These are phyloP conservation scores for Xylariaceae sp. DNA, from an alignment of 2,329 filamentous ascomycete species.

Conservation along the genomic window DNA sequence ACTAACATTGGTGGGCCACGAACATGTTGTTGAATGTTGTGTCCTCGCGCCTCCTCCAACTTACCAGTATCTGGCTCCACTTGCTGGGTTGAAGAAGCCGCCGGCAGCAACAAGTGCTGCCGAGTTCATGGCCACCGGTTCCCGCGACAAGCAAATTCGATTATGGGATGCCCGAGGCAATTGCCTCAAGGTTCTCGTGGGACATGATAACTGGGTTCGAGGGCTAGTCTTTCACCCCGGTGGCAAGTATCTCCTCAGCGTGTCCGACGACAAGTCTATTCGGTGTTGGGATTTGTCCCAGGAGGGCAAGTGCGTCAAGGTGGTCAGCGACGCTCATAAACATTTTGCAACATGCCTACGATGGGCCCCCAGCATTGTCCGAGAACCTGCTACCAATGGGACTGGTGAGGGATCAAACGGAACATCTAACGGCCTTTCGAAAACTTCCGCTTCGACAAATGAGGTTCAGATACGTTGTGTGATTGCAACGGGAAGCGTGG, in stretches of 20 bases:
- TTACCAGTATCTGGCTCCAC: slow-evolving; percentile 69
- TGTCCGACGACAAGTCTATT: slow-evolving; percentile 85
- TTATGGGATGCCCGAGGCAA: slow-evolving; percentile 85
- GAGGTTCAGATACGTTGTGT: no score
- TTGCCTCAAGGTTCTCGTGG: slow-evolving; percentile 75
- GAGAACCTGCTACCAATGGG: slow-evolving; percentile 45
- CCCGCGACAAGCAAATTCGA: slow-evolving; percentile 84
- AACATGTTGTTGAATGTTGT: slow-evolving; percentile 82
- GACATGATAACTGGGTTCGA: slow-evolving; percentile 94
- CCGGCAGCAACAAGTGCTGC: slow-evolving; percentile 69
- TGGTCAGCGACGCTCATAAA: slow-evolving; percentile 69
- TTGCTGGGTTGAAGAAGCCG: slow-evolving; percentile 80
- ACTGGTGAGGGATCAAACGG: no score
- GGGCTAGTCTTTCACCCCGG: slow-evolving; percentile 84
- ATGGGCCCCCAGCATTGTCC: slow-evolving; percentile 77
- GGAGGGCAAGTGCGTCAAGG: slow-evolving; percentile 85
- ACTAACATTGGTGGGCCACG: slow-evolving; percentile 77
- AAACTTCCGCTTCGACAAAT: no score
- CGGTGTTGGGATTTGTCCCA: slow-evolving; percentile 92
- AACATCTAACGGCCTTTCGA: no score
- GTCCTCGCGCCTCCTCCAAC: slow-evolving; percentile 75
- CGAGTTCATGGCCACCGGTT: slow-evolving; percentile 86
- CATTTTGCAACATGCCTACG: slow-evolving; percentile 83
- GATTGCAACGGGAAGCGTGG: no score
- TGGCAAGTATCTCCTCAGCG: slow-evolving; percentile 83